These are phyloP conservation scores for Babesia bigemina DNA, from an alignment of 169 alveolate species.

Conservation along the genomic window DNA sequence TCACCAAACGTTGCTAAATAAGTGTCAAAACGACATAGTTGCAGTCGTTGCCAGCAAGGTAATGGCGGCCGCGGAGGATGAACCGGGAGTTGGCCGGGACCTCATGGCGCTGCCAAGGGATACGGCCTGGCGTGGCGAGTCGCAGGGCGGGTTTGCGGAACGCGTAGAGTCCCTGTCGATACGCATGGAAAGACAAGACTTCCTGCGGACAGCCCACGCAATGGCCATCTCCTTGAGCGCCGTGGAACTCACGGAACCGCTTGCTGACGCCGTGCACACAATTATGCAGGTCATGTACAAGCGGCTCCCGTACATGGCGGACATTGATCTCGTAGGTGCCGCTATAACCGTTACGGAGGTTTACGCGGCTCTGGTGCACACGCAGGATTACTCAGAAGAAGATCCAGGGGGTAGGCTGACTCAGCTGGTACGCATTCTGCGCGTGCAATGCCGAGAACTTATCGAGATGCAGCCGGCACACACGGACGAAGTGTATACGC, in stretches of 20 bases:
- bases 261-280: background rate
- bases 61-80: background rate
- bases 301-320: constrained; percentile 12
- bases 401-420: constrained; percentile 29
- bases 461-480: background rate
- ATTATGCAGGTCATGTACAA: constrained; percentile 24
- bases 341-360: background rate
- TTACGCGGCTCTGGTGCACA: background rate
- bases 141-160: constrained; percentile 4
- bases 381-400: background rate
- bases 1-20: background rate
- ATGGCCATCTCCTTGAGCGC: background rate
- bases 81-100: background rate
- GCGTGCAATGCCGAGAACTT: background rate
- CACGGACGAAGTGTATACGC: constrained; percentile 1
- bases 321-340: background rate
- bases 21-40: background rate
- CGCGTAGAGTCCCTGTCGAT: background rate
- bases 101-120: background rate
- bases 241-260: background rate
- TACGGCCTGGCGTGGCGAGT: background rate
- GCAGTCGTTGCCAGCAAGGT: background rate
- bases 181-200: background rate
- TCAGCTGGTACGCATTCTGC: constrained; percentile 17
- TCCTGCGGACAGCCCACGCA: background rate